Base-by-base conservation (phyloP, 768 basidiomycete species). In the Vararia minispora region DNA sequence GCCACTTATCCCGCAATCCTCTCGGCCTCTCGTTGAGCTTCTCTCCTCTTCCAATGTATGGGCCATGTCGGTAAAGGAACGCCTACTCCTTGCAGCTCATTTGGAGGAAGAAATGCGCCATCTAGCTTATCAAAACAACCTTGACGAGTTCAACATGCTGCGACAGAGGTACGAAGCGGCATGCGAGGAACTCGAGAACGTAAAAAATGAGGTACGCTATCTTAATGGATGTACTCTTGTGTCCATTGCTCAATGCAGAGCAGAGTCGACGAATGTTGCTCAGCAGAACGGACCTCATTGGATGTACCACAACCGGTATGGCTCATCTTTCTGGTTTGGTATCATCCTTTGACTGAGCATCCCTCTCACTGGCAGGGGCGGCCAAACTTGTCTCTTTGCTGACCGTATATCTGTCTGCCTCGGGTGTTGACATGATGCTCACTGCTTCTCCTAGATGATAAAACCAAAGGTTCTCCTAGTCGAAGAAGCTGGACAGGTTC, bases 401-500 rank as follows among this genome's bases (percentile, higher is more conserved):
- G 16, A 71, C 61, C 55, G 80, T 76, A 8, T 23, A 26, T 9
- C 5, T 21, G 6, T 11, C 4, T 12, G n/a, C n/a, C n/a, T n/a
- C n/a, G n/a, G n/a, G n/a, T n/a, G n/a, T 1, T 6, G 21, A 23
- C 13, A 13, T 17, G 1, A 4, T 30, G n/a, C 28, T 36, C n/a
- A 42, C 37, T 45, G 3, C 29, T 12, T 12, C 11, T 23, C 39
- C 3, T 36, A 82, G 79, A 69, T 71, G 11, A 51, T 84, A 5
- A 58, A 52, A 4, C 82, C 82, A 0, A 67, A 64, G 23, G 70
- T 84, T 0, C 52, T 85, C 33, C 58, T 87, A 33, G 77, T 87
- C 0, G 83, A 88, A 54, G 85, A 87, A 52, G 84, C 85, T 0
- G 85, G 84, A 0, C 84, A 88, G 56, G 79, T 86, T 2, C 65